Evolutionary conservation across 1,139 yeast species (phyloP).

Genomic region (Trichomonascaceae sp.): DNA sequence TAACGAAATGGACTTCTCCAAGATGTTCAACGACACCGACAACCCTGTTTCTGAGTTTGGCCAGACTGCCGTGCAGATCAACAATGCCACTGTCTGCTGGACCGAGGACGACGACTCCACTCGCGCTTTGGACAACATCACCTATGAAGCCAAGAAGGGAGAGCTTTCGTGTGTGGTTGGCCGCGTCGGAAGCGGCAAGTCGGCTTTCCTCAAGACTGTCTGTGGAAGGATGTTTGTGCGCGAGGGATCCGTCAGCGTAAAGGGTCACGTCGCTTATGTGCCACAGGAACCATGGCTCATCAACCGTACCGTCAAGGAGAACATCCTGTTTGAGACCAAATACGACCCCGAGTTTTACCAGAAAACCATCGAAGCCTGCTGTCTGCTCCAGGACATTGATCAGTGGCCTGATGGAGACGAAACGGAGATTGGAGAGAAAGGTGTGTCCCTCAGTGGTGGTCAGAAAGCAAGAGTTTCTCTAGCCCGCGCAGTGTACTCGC

Average conservation of each 20-base stretch:
- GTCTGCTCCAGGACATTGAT: slow-evolving; percentile 51
- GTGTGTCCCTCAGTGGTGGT: slow-evolving; percentile 81
- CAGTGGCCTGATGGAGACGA: slow-evolving; percentile 71
- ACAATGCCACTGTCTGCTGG: slow-evolving; percentile 38
- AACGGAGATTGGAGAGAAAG: slow-evolving; percentile 83
- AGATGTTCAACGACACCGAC: slow-evolving; percentile 23
- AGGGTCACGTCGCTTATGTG: slow-evolving; percentile 67
- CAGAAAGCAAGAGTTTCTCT: slow-evolving; percentile 79
- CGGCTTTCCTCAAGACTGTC: slow-evolving; percentile 49
- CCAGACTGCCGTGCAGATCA: slow-evolving; percentile 26
- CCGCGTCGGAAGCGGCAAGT: slow-evolving; percentile 74
- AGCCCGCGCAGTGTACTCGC: slow-evolving; percentile 78
- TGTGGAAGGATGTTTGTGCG: slow-evolving; percentile 45
- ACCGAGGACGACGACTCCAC: slow-evolving; percentile 20
- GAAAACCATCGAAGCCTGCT: slow-evolving; percentile 64
- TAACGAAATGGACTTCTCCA: slow-evolving; percentile 27
- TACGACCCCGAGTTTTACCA: slow-evolving; percentile 58
- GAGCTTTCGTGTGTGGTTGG: slow-evolving; percentile 65
- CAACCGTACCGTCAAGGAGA: slow-evolving; percentile 62
- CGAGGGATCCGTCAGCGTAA: slow-evolving; percentile 48
- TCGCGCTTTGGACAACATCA: slow-evolving; percentile 48
- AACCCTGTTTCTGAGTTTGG: slow-evolving; percentile 19
- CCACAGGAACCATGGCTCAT: slow-evolving; percentile 77
- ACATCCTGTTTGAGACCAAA: slow-evolving; percentile 66
- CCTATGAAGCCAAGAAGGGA: slow-evolving; percentile 44